A percentile compares a stretch with the other conserved stretches of the same genome.
phyloP scores from a whole-genome alignment of 2,329 filamentous ascomycete species.

The Epichloe sp. region DNA sequence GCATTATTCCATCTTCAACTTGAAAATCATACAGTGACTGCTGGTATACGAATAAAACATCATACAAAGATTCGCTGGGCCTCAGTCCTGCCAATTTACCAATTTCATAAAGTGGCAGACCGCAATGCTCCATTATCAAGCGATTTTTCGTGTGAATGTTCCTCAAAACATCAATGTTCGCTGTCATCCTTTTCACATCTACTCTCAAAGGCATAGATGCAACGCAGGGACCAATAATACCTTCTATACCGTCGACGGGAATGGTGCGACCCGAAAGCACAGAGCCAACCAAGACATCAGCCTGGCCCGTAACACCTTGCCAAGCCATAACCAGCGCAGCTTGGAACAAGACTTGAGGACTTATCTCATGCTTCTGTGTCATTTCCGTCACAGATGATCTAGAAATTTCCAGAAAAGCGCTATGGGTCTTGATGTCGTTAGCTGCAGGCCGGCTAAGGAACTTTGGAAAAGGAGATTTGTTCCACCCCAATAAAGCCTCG shows the following conservation, averaged over 20 bases:
- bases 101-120: slow-evolving; percentile 55
- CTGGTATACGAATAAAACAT: slow-evolving; percentile 75
- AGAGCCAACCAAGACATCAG: slow-evolving; percentile 61
- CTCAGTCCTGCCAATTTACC: slow-evolving; percentile 44
- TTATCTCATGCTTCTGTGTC: slow-evolving; percentile 32
- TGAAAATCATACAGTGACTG: slow-evolving; percentile 43
- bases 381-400: slow-evolving; percentile 15
- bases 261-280: slow-evolving; percentile 73
- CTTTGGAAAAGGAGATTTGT: slow-evolving; percentile 43
- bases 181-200: slow-evolving; percentile 37
- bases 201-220: slow-evolving; percentile 61
- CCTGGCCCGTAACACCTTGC: slow-evolving; percentile 45
- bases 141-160: slow-evolving; percentile 54
- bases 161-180: slow-evolving; percentile 46
- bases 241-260: slow-evolving; percentile 56
- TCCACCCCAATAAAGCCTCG: slow-evolving; percentile 45
- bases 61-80: slow-evolving; percentile 51
- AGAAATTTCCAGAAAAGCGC: slow-evolving; percentile 8
- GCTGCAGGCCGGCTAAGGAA: slow-evolving; percentile 12
- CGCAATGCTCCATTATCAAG: slow-evolving; percentile 48
- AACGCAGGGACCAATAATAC: slow-evolving; percentile 68
- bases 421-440: slow-evolving; percentile 5
- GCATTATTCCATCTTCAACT: slow-evolving; percentile 24
- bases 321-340: slow-evolving; percentile 55
- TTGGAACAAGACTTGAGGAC: slow-evolving; percentile 64